Conservation (phyloP, 768 basidiomycete genomes). For the Sistotremastrum niveocremeum region DNA sequence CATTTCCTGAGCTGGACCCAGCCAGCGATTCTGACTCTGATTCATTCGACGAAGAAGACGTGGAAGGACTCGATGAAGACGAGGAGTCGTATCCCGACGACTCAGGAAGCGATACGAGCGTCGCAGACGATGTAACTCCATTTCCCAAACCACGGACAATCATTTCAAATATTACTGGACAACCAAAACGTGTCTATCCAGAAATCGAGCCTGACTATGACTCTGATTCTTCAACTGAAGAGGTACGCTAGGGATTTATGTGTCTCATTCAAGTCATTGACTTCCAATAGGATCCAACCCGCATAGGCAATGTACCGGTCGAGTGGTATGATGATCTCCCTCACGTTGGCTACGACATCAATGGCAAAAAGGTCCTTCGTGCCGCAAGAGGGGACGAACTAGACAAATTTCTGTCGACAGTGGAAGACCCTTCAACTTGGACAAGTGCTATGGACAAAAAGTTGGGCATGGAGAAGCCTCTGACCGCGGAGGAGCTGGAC, state of each 20-base stretch:
- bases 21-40: constrained; percentile 2
- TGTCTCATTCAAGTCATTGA: constrained; percentile 2
- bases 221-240: constrained; percentile 85
- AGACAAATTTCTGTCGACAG: constrained; percentile 89
- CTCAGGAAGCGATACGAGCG: constrained; percentile 14
- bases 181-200: constrained; percentile 70
- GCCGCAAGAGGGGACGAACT: constrained; percentile 94
- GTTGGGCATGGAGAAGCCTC: constrained; percentile 69
- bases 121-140: constrained; percentile 37
- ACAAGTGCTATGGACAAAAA: constrained; percentile 88
- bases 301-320: constrained; percentile 87
- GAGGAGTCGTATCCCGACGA: constrained; percentile 19
- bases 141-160: constrained; percentile 55
- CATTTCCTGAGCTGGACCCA: too few species aligned
- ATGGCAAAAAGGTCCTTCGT: constrained; percentile 86
- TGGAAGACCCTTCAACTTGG: constrained; percentile 89
- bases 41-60: constrained; percentile 23
- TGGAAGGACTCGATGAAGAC: constrained; percentile 19
- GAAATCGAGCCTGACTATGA: constrained; percentile 87
- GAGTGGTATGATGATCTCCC: constrained; percentile 99
- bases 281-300: constrained; percentile 65
- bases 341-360: constrained; percentile 94
- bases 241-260: constrained; percentile 30
- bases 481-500: constrained; percentile 85
- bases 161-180: constrained; percentile 72